A percentile compares a stretch with the other conserved stretches of the same genome.
phyloP scores from a whole-genome alignment of 1,284 basidiomycete genomes.

The Butyriboletus appendiculatus region DNA sequence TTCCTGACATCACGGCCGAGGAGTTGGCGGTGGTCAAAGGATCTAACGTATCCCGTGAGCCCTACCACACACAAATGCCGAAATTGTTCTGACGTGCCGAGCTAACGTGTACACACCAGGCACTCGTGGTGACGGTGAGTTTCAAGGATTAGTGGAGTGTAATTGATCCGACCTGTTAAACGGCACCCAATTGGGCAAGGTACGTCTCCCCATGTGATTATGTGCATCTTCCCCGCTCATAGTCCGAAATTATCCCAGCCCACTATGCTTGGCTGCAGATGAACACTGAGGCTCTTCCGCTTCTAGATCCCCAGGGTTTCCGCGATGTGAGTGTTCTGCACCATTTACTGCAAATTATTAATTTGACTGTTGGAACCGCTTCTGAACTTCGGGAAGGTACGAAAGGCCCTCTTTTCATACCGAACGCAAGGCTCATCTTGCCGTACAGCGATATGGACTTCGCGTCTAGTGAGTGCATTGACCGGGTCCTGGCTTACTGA shows the following conservation, averaged over 20 bases:
- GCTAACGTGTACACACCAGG: slow-evolving; percentile 37
- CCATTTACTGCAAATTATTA: slow-evolving; percentile 4
- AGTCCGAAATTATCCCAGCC: slow-evolving; percentile 36
- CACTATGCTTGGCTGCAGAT: slow-evolving; percentile 63
- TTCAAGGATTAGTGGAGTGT: slow-evolving; percentile 62
- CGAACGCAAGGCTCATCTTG: slow-evolving; percentile 1
- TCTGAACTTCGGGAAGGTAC: slow-evolving; percentile 71
- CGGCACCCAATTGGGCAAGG: slow-evolving; percentile 69
- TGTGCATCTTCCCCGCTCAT: not conserved
- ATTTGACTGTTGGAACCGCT: slow-evolving; percentile 39
- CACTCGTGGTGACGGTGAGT: slow-evolving; percentile 63
- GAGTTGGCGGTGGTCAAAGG: slow-evolving; percentile 65
- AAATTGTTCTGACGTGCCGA: not conserved
- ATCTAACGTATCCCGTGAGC: slow-evolving; percentile 61
- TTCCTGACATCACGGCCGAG: slow-evolving; percentile 65
- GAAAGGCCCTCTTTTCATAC: slow-evolving; percentile 8
- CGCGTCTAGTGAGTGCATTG: slow-evolving; percentile 57
- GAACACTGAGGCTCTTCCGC: slow-evolving; percentile 1
- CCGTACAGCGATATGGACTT: slow-evolving; percentile 55
- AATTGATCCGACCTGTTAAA: slow-evolving; percentile 60
- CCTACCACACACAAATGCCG: not conserved
- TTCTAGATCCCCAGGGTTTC: slow-evolving; percentile 59
- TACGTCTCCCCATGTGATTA: slow-evolving; percentile 26
- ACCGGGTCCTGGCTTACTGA: not conserved
- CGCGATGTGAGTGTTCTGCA: slow-evolving; percentile 40